A percentile compares a stretch with the other conserved stretches of the same genome.
Conservation (phyloP, 2,329 filamentous ascomycete species). For the Graphilbum sp. region DNA sequence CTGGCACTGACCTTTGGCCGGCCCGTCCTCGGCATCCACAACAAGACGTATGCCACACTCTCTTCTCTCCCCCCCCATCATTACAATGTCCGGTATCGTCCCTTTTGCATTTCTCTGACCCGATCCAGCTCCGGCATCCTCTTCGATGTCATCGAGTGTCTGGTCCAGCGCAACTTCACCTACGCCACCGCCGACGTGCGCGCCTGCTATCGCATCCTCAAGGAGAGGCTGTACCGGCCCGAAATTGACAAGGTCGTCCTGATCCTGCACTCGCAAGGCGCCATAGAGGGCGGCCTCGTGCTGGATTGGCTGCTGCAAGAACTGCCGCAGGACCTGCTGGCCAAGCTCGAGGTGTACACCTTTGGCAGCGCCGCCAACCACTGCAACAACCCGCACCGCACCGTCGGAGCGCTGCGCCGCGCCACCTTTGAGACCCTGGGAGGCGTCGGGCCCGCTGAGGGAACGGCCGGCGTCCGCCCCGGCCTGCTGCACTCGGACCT, state of each 20-base stretch:
- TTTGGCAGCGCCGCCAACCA: conserved; percentile 69
- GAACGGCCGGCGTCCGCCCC: not conserved
- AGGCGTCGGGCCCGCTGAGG: too few relatives aligned
- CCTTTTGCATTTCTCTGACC: too few relatives aligned
- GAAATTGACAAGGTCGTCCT: conserved; percentile 53
- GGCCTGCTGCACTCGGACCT: not conserved
- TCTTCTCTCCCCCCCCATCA: too few relatives aligned
- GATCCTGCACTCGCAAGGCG: conserved; percentile 63
- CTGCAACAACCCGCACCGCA: conserved; percentile 59
- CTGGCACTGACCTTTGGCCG: conserved; percentile 57
- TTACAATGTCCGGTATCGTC: too few relatives aligned
- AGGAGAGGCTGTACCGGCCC: conserved; percentile 44
- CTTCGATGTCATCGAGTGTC: conserved; percentile 62
- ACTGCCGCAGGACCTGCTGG: conserved; percentile 45
- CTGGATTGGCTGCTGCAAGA: conserved; percentile 65
- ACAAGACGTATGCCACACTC: conserved; percentile 35
- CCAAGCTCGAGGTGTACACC: conserved; percentile 60
- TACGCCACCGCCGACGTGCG: conserved; percentile 56
- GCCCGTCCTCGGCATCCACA: conserved; percentile 57
- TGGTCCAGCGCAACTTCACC: conserved; percentile 58
- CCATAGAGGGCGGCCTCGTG: conserved; percentile 55
- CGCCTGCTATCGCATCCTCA: conserved; percentile 43
- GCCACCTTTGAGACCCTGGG: not conserved
- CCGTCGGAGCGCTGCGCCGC: conserved; percentile 26
- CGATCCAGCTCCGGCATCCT: conserved; percentile 43